phyloP scores from a whole-genome alignment of 352 stramenopile genomes.

The Plasmopara muralis region DNA sequence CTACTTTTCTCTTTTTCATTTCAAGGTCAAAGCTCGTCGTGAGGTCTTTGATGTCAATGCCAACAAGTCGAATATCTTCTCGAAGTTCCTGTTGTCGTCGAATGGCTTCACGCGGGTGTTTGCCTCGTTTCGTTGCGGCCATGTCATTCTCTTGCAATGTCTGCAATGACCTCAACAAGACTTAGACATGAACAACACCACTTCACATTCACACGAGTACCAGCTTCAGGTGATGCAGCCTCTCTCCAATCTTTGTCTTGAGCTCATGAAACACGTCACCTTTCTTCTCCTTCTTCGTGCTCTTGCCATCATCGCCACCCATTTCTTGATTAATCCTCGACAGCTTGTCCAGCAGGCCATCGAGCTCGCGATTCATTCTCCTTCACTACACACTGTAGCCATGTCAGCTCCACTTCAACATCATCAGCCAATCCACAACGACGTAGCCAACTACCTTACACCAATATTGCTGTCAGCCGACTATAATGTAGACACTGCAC shows the following conservation, averaged over 20 bases:
- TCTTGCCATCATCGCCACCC: slow-evolving; percentile 60
- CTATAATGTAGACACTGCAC: too few species aligned
- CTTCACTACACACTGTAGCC: slow-evolving; percentile 18
- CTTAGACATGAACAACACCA: background rate
- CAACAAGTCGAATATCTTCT: slow-evolving; percentile 69
- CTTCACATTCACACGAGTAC: slow-evolving; percentile 14
- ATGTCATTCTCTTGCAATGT: slow-evolving; percentile 66
- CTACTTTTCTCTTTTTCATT: slow-evolving; percentile 70
- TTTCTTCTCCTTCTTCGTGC: slow-evolving; percentile 60
- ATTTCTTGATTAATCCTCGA: slow-evolving; percentile 76
- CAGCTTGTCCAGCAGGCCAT: slow-evolving; percentile 70
- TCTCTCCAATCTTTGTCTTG: slow-evolving; percentile 71
- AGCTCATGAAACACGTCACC: slow-evolving; percentile 76
- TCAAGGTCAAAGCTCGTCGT: slow-evolving; percentile 63
- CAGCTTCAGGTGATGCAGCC: slow-evolving; percentile 71
- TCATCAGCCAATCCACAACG: slow-evolving; percentile 18
- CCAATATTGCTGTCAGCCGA: too few species aligned
- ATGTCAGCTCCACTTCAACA: slow-evolving; percentile 25
- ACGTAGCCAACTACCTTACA: background rate
- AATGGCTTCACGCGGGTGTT: slow-evolving; percentile 76
- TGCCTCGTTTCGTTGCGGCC: slow-evolving; percentile 49
- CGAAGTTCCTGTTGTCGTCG: slow-evolving; percentile 71
- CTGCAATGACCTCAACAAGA: slow-evolving; percentile 18
- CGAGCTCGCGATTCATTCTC: slow-evolving; percentile 67
- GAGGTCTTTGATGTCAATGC: slow-evolving; percentile 70